Base-by-base conservation (phyloP, 345 rosid genomes). In the Aurinia saxatilis region DNA sequence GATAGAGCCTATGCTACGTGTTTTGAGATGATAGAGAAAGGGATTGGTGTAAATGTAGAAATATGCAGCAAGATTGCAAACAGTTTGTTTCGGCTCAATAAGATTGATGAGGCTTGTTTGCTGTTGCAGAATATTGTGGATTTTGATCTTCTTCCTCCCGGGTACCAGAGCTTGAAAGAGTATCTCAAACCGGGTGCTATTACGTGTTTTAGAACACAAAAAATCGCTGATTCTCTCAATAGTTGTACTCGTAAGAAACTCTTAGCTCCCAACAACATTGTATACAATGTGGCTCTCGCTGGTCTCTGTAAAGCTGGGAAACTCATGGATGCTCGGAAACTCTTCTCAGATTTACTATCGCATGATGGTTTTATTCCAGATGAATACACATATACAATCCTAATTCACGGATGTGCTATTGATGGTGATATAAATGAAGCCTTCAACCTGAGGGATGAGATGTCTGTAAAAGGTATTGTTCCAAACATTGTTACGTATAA, bases 281-380 rank as follows among this genome's bases (percentile, higher is more conserved):
- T 84, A 47, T 81, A 84, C 73, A 85, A 85, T 66, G 75, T 87
- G 66, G 85, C 83, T 36, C 70, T 87, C 14, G 74, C 81, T n/a
- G 91, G 89, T 46, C 72, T 87, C 29, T 84, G 88, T 72, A 84
- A 77, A 76, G 81, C 89, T 52, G 83, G 85, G 37, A 83, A 80
- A 72, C 50, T 83, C 63, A 74, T 70, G 45, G 82, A 78, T 44
- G 89, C 91, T 23, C 76, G 67, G 57, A 81, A 67, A n/a, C 63
- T 80, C 29, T 80, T 87, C 68, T 75, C 79, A 5, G 73, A 63
- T 37, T 73, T 87, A 77, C 44, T 76, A 46, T 75, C 18, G 2
- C 50, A 46, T 40, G 57, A 50, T 9, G 81, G 78, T 48, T 87
- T 87, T 73, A 58, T 13, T 45, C 87, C 85, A 31, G 95, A 87